Conservation (phyloP, 2,329 filamentous ascomycete species). For the Pyricularia sp. region DNA sequence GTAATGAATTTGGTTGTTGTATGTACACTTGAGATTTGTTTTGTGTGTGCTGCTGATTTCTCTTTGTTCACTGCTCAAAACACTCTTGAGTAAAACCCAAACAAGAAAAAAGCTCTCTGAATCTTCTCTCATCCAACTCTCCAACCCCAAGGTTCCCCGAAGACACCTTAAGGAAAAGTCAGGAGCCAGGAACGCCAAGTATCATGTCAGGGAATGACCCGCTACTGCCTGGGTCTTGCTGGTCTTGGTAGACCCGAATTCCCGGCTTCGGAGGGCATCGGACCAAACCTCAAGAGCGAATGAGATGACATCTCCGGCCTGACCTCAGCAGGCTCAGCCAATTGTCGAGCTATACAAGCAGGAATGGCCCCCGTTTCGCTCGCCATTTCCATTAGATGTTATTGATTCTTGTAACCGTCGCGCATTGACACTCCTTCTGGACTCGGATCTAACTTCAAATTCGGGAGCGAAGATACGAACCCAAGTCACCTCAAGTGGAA, state of each 20-base stretch:
- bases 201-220: neutral
- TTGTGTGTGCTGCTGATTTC: too few species aligned
- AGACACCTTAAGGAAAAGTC: slow-evolving; percentile 7
- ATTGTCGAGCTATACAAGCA: neutral
- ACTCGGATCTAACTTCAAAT: too few species aligned
- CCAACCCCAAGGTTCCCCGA: neutral
- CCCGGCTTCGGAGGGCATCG: neutral
- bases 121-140: neutral
- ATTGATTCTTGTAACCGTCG: too few species aligned
- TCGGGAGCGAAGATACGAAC: too few species aligned
- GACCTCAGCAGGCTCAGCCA: too few species aligned
- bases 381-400: neutral
- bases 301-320: neutral
- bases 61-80: too few species aligned
- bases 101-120: neutral
- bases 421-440: too few species aligned
- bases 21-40: too few species aligned
- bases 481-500: too few species aligned
- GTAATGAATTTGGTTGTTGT: too few species aligned
- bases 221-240: neutral
- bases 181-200: neutral
- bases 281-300: neutral
- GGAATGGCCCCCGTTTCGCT: neutral
- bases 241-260: neutral
- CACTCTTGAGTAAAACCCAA: too few species aligned